Evolutionary conservation across 2,329 filamentous ascomycete species (phyloP), one percentile per base, ranked within the genome.

Genomic region (Penicillium italicum): DNA sequence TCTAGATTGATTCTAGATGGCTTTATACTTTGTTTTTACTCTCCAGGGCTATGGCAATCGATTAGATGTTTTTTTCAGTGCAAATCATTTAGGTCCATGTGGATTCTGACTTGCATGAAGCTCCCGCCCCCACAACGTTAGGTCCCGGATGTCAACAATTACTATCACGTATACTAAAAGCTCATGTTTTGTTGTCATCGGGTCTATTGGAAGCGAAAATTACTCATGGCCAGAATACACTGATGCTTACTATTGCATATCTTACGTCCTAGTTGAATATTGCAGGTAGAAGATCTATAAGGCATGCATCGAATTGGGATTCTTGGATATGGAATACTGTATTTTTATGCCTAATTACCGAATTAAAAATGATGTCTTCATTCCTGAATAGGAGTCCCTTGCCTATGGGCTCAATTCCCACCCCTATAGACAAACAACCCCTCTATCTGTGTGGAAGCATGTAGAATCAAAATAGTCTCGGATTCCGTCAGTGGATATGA

Each of bases 31-130:
- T 14, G 7, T 37, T 41, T 9, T 49, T 38, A 5, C n/a, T n/a
- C n/a, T n/a, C n/a, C n/a, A n/a, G n/a, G n/a, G n/a, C n/a, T 26
- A n/a, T 38, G 28, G n/a, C 24, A 18, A 31, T 50, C 5, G 22
- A 45, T 28, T 18, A 16, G 4, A 2, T 40, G 7, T 40, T 28
- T 40, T 28, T 38, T n/a, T 24, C 8, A 7, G 31, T n/a, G 31
- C 14, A 28, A 52, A 45, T 38, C 41, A 28, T 26, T 14, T 7
- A 16, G 30, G 38, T 31, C 41, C 33, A 47, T 47, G 50, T 53
- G 50, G 50, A 40, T 53, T 53, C 16, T 53, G 50, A n/a, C 43
- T 22, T 53, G 50, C 50, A 53, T 53, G 20, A 26, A 40, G 36
- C 36, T 51, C 36, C 43, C 28, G 36, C 5, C 50, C 44, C 50